Evolutionary conservation across 768 basidiomycete species (phyloP), one percentile per base, ranked within the genome.

Genomic region (Amanita inopinata): DNA sequence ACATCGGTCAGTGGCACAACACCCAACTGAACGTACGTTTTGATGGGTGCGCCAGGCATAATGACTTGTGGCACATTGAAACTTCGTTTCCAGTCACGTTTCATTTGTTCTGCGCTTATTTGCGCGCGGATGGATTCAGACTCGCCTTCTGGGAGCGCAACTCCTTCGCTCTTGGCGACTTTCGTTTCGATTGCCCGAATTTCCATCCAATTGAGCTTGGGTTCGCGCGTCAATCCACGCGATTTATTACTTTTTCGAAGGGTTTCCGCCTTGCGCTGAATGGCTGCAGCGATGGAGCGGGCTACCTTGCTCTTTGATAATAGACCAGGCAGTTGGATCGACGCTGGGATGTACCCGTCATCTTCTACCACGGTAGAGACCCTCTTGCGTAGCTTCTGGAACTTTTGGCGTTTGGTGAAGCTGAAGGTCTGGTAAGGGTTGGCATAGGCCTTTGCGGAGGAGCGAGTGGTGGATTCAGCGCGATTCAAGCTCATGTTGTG

Each of bases 61-160:
- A 42, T 23, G 31, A 42, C 33, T 27, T 42, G 41, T 11, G 41
- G 41, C n/a, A 42, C 41, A 42, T 34, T 11, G 12, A 18, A 18
- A 31, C 41, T 42, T 34, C 31, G 23, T 25, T n/a, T 20, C 8
- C 31, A 34, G 12, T 7, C 12, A 5, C 34, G 22, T 7, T 11
- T 8, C 15, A 42, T 8, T 28, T 18, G 33, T 6, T 32, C 23
- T 15, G 22, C 22, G 8, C 8, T 19, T 2, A 42, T 34, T 9
- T 42, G 25, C 22, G 33, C 20, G 5, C 24, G n/a, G 19, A 9
- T 15, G 3, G 24, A 0, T 9, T 18, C 32, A 1, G 5, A 31
- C 10, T 6, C 28, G 7, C 32, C 27, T 6, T 40, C 39, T 32
- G n/a, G n/a, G n/a, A 40, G 3, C 9, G 14, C 6, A 15, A 10